Percentiles rank a stretch among this genome's conserved stretches.
phyloP scores from a whole-genome alignment of 768 basidiomycete genomes.

The Pluteus cervinus region DNA sequence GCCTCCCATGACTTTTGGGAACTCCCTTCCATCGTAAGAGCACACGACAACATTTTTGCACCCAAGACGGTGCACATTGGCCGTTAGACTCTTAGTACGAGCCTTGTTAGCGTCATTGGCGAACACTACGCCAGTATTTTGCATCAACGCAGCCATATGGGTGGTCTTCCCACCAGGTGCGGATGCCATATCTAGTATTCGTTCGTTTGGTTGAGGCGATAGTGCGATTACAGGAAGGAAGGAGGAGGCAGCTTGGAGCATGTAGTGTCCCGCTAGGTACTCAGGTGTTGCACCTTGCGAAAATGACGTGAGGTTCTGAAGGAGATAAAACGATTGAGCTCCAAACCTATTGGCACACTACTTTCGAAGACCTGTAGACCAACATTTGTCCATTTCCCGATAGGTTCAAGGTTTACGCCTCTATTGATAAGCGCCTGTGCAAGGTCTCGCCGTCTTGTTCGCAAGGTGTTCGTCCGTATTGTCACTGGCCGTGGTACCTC shows the following conservation, averaged over 20 bases:
- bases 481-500: slow-evolving; percentile 95
- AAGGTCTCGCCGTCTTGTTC: slow-evolving; percentile 88
- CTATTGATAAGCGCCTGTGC: slow-evolving; percentile 92
- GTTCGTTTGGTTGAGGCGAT: slow-evolving; percentile 85
- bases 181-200: slow-evolving; percentile 97
- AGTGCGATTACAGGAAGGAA: slow-evolving; percentile 99
- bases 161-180: slow-evolving; percentile 98
- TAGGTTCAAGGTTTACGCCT: slow-evolving; percentile 95
- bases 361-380: slow-evolving; percentile 99
- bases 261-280: slow-evolving; percentile 98
- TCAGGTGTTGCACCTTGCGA: slow-evolving; percentile 85
- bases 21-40: slow-evolving; percentile 95
- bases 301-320: background rate
- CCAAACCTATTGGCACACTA: slow-evolving; percentile 81
- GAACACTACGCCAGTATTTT: slow-evolving; percentile 97
- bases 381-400: slow-evolving; percentile 99
- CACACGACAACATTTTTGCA: slow-evolving; percentile 98
- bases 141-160: slow-evolving; percentile 92
- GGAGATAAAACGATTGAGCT: background rate
- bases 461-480: slow-evolving; percentile 95
- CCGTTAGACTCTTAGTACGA: slow-evolving; percentile 92
- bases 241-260: slow-evolving; percentile 98
- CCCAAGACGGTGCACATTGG: slow-evolving; percentile 93
- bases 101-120: slow-evolving; percentile 96
- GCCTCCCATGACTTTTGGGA: slow-evolving; percentile 98